These are phyloP conservation scores for Yarrowia bubula DNA, from an alignment of 805 yeast species.

Conservation along the genomic window DNA sequence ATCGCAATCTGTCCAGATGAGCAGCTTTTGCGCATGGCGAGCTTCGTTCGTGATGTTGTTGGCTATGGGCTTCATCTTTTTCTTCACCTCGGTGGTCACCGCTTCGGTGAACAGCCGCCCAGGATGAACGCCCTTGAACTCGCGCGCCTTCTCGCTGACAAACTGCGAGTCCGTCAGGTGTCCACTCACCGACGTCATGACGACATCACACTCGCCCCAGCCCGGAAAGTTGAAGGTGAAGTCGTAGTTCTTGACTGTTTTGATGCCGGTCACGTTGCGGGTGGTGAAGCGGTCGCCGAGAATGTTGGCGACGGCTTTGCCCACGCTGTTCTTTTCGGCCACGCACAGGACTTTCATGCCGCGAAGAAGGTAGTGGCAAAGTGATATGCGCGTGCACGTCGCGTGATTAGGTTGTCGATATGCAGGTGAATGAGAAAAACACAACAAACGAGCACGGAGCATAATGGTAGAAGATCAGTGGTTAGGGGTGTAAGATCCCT, in stretches of 20 bases:
- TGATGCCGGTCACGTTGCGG: slow-evolving; percentile 49
- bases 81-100: slow-evolving; percentile 44
- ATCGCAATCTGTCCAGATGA: slow-evolving; percentile 99
- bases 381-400: not conserved
- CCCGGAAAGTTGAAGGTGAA: slow-evolving; percentile 64
- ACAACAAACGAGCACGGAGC: too few species aligned
- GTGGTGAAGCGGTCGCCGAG: slow-evolving; percentile 64
- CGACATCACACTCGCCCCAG: slow-evolving; percentile 68
- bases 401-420: not conserved
- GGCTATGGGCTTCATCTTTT: slow-evolving; percentile 51
- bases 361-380: not conserved
- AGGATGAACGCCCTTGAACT: slow-evolving; percentile 49
- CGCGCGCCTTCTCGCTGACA: slow-evolving; percentile 39
- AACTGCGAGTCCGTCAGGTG: slow-evolving; percentile 67
- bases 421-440: too few species aligned
- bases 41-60: slow-evolving; percentile 69
- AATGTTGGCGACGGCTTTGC: slow-evolving; percentile 72
- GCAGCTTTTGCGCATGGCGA: slow-evolving; percentile 55
- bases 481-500: too few species aligned
- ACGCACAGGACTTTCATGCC: slow-evolving; percentile 81
- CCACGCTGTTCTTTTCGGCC: slow-evolving; percentile 95
- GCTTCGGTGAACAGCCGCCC: slow-evolving; percentile 72
- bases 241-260: slow-evolving; percentile 76
- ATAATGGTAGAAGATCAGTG: too few species aligned
- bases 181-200: slow-evolving; percentile 92